Base-by-base conservation (phyloP, 1,284 basidiomycete genomes). In the Singerocomus inundabilis region DNA sequence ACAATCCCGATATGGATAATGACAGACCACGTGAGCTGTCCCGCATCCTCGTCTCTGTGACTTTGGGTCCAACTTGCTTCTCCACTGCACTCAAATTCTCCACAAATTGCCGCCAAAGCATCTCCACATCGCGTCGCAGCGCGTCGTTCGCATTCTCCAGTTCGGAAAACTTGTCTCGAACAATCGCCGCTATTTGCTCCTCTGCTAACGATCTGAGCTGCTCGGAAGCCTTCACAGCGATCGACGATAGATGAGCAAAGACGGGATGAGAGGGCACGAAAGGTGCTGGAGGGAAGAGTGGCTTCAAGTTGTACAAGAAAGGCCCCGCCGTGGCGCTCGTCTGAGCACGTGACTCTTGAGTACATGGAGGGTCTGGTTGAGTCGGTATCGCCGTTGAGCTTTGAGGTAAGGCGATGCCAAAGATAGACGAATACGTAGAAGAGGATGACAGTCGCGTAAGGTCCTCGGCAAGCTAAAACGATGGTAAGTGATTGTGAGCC, bases 201-300 rank as follows among this genome's bases (percentile, higher is more conserved):
- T 90, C 85, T 11, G 82, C 81, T 30, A 72, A 68, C 26, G 73
- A 67, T 48, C 86, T 79, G 44, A 82, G 66, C 41, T 68, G 71
- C 33, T 80, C 70, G 1, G 87, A 87, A 57, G 78, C 70, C 32
- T 74, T 68, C 16, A 70, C 65, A 21, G 87, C 88, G 46, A 82
- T 60, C 29, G 77, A 73, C 29, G 84, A 77, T 30, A 91, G 72
- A 61, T 85, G 79, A 31, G 72, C 56, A 62, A 90, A 91, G 37
- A 84, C 79, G 8, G 82, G 79, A 58, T 91, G 85, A 21, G 82
- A 82, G 12, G 88, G 83, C 0, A 85, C 81, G 66, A 88, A 90
- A 10, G 88, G 88, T 15, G 85, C 80, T 18, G 86, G 86, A 28
- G 82, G 78, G 63, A 90, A 86, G 28, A 91, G 68, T 4, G 84